Evolutionary conservation across 2,329 filamentous ascomycete species (phyloP), one percentile per base, ranked within the genome.

Genomic region (Talaromyces islandicus): DNA sequence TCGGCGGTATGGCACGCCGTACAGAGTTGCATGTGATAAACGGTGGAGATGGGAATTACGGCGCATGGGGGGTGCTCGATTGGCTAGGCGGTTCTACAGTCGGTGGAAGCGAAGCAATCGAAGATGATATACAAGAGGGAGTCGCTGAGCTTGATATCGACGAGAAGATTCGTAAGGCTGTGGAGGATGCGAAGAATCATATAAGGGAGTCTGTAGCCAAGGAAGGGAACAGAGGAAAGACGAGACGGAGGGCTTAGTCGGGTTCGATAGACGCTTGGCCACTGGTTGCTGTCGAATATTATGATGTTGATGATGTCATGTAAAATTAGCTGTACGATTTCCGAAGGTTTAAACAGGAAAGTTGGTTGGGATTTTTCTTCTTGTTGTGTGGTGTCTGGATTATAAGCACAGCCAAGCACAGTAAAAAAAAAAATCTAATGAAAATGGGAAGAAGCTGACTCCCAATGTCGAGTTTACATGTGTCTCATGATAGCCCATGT

Each of bases 1-100:
- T 87, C 7, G 75, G 78, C 3, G 83, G 84, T 2, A 84, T 87
- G 73, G 84, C 84, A 11, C 78, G 83, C 30, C 75, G 83, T 7
- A 79, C 75, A 0, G 84, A 87, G 63, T 74, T 75, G 53, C 85
- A 87, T 69, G 73, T 85, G 66, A 67, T 80, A 48, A 77, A 72
- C 41, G 68, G 73, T 59, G 81, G 78, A 2, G 68, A 73, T 24
- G 77, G 77, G 3, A 79, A 80, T 62, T 81, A 72, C 63, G 77
- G 77, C 1, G 72, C 74, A 12, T 78, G 75, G 73, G 78, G 79
- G 4, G 65, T 81, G 3, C 55, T 76, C 61, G 78, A 81, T 67
- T 78, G 77, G 73, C 51, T 78, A 19, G 71, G 71, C 61, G 75
- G 76, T 41, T 78, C 78, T 14, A 71, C 66, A 5, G 65, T 74